Evolutionary conservation across 2,329 filamentous ascomycete species (phyloP).

Genomic region (Neonectria sp.): DNA sequence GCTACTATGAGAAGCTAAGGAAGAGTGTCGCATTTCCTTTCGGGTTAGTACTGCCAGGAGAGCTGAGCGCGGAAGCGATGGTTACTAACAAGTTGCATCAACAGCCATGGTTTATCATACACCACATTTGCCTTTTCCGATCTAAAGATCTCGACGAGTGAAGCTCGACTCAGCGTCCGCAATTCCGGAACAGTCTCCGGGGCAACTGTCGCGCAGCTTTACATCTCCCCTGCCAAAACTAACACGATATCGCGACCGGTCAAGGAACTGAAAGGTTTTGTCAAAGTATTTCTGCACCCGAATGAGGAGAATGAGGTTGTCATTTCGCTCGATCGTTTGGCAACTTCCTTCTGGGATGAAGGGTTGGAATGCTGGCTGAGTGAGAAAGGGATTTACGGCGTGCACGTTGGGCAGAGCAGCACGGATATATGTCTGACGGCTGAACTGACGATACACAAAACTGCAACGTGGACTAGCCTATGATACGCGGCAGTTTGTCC

Average conservation of each 20-base stretch:
- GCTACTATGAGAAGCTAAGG: conserved; percentile 24
- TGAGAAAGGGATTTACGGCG: conserved; percentile 16
- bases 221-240: conserved; percentile 16
- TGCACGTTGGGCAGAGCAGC: conserved; percentile 17
- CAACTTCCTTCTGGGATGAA: conserved; percentile 22
- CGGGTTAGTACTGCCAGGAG: conserved; percentile 10
- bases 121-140: conserved; percentile 14
- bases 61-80: too few species aligned
- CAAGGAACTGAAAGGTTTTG: conserved; percentile 27
- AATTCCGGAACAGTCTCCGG: conserved; percentile 9
- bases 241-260: conserved; percentile 8
- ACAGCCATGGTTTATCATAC: conserved; percentile 21
- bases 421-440: conserved; percentile 6
- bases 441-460: background rate
- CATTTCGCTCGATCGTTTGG: conserved; percentile 8
- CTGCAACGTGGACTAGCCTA: background rate
- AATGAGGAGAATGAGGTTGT: conserved; percentile 1
- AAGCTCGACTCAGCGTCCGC: background rate
- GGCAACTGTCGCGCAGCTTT: conserved; percentile 17
- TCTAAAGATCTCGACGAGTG: background rate
- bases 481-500: background rate
- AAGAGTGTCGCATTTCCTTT: conserved; percentile 15
- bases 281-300: conserved; percentile 13
- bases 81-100: too few species aligned
- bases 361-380: conserved; percentile 17